Base-by-base conservation (phyloP, 164 flowering plant genomes). In the Vitis amurensis region DNA sequence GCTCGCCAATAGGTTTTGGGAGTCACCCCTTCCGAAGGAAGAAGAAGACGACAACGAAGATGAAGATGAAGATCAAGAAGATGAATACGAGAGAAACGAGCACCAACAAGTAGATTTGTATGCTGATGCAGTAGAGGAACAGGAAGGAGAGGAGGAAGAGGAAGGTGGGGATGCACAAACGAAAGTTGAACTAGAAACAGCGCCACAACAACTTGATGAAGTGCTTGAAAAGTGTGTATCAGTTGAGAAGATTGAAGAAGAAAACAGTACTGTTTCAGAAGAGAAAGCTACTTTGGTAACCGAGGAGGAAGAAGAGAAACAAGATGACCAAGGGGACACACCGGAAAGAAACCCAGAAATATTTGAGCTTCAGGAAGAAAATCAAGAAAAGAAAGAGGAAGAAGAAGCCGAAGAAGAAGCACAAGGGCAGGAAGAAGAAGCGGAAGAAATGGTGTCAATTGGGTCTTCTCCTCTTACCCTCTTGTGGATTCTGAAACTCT, bases 1-100 rank as follows among this genome's bases (percentile, higher is more conserved):
- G 37, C 88, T 89, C n/a, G 85, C 94, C 29, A 86, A 79, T 58
- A 76, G 82, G 10, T 85, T 88, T 50, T 91, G 93, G 88, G 93
- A 89, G n/a, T 68, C 87, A 7, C 79, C 89, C 14, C 72, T 64
- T 16, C 64, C 64, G 0, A 63, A 73, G 37, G 79, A 68, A 7
- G 76, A 66, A 3, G 78, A 55, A 0, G 73, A 72, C 1, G 80
- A 68, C 17, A 81, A 73, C 1, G 76, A 64, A 8, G 74, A 72
- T 10, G 78, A 69, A 1, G 74, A 77, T 0, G 73, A 50, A 0
- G 57, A 55, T 1, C 64, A 65, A 0, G 68, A 44, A 2, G 62
- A 57, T 2, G 69, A 75, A 14, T 75, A 68, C n/a, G 80, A 67
- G 15, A 80, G 59, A 19, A 73, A 72, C 12, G 61, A 60, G 30